Conservation (phyloP, 2,329 filamentous ascomycete genomes). For the Alternaria arbusti region DNA sequence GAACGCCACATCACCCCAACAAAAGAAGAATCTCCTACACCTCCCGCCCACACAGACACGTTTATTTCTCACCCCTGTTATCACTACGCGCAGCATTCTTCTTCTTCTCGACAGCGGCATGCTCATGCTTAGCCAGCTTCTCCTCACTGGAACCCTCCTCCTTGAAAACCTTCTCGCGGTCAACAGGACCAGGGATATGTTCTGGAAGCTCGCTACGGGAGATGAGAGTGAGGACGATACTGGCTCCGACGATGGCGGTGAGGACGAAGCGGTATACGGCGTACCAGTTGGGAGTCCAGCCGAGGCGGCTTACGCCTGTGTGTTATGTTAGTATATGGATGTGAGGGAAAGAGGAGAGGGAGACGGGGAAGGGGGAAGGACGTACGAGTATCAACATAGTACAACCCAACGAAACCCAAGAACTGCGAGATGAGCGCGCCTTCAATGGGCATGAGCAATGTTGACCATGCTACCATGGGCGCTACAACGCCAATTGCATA, state of each 20-base stretch:
- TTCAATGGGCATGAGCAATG: slow-evolving; percentile 80
- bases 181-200: slow-evolving; percentile 53
- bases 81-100: slow-evolving; percentile 32
- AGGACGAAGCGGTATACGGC: slow-evolving; percentile 88
- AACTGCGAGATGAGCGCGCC: slow-evolving; percentile 88
- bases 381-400: slow-evolving; percentile 74
- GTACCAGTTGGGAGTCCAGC: slow-evolving; percentile 88
- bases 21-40: no score
- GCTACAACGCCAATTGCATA: slow-evolving; percentile 84
- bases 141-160: slow-evolving; percentile 32
- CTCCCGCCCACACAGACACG: background rate
- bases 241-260: slow-evolving; percentile 84
- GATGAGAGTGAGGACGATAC: slow-evolving; percentile 81
- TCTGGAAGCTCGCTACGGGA: slow-evolving; percentile 78
- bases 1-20: slow-evolving; percentile 1
- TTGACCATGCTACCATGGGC: slow-evolving; percentile 86
- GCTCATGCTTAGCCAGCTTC: slow-evolving; percentile 41
- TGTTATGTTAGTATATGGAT: background rate
- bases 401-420: slow-evolving; percentile 80
- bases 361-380: background rate
- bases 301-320: slow-evolving; percentile 67
- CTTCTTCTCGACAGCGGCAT: slow-evolving; percentile 26
- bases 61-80: slow-evolving; percentile 16
- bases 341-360: no score
- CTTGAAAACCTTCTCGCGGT: slow-evolving; percentile 59